phyloP scores from a whole-genome alignment of 1,139 yeast species.

The Saccharomyces hybrid region DNA sequence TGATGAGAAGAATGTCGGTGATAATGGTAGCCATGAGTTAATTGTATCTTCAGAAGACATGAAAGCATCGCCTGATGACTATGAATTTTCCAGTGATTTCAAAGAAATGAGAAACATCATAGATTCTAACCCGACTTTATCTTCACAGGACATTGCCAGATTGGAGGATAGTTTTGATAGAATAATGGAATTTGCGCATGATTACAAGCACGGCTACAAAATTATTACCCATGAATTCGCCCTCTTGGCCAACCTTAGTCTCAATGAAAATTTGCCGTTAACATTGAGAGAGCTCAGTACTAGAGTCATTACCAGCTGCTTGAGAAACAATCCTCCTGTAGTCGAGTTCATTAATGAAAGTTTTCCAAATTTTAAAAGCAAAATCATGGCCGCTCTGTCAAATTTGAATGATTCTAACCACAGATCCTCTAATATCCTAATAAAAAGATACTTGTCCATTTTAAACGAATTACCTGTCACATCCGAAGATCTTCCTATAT shows the following conservation, averaged over 20 bases:
- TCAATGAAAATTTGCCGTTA: conserved; percentile 13
- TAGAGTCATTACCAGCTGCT: conserved; percentile 47
- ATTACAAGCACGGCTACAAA: conserved; percentile 29
- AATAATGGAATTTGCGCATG: conserved; percentile 31
- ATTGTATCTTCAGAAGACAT: neutral
- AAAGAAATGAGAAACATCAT: conserved; percentile 9
- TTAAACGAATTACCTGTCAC: conserved; percentile 18
- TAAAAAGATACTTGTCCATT: conserved; percentile 27
- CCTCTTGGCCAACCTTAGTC: conserved; percentile 14
- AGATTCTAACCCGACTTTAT: conserved; percentile 5
- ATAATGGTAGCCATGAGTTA: neutral
- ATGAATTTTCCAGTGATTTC: conserved; percentile 25
- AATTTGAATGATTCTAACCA: conserved; percentile 8
- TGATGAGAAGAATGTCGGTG: conserved; percentile 25
- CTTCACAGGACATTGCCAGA: conserved; percentile 15
- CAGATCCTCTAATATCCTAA: conserved; percentile 8
- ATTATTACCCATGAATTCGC: conserved; percentile 28
- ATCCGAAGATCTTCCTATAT: conserved; percentile 8
- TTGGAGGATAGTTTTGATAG: conserved; percentile 23
- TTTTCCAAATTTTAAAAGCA: conserved; percentile 15
- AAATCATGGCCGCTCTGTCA: conserved; percentile 11
- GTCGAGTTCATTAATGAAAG: conserved; percentile 28
- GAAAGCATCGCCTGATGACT: conserved; percentile 3
- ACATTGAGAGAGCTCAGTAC: conserved; percentile 40
- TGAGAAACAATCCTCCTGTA: conserved; percentile 72